A percentile compares a stretch with the other conserved stretches of the same genome.
Evolutionary conservation across 1,284 basidiomycete genomes (phyloP).

Genomic region (Cutaneotrichosporon mucoides): DNA sequence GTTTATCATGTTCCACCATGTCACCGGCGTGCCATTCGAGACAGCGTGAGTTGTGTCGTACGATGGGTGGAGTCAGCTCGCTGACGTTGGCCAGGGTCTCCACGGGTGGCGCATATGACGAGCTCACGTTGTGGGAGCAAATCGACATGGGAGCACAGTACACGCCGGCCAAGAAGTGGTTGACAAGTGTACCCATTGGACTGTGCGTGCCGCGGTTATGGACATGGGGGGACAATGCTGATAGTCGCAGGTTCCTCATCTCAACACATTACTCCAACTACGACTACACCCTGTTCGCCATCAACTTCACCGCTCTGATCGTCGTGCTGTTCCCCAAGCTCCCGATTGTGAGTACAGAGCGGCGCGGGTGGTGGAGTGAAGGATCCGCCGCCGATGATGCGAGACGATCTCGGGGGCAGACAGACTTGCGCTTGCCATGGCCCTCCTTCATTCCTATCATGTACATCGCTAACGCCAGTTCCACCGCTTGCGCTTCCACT

Average conservation of each 20-base stretch:
- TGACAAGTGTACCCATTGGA: slow-evolving; percentile 82
- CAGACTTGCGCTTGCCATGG: too few species aligned
- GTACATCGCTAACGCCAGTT: slow-evolving; percentile 39
- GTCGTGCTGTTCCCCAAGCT: slow-evolving; percentile 88
- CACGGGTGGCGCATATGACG: slow-evolving; percentile 90
- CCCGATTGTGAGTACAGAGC: slow-evolving; percentile 54
- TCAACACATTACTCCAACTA: slow-evolving; percentile 99
- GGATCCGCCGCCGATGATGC: neutral
- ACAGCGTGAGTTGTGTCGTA: slow-evolving; percentile 49
- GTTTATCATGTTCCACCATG: slow-evolving; percentile 98
- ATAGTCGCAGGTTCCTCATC: slow-evolving; percentile 70
- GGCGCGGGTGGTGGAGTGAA: neutral
- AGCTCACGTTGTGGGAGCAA: slow-evolving; percentile 98
- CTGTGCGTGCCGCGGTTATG: slow-evolving; percentile 60
- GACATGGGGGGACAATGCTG: neutral
- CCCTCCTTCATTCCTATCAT: too few species aligned
- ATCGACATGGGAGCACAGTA: slow-evolving; percentile 98
- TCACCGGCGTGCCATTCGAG: slow-evolving; percentile 95
- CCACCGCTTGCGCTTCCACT: slow-evolving; percentile 49
- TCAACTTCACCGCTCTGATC: slow-evolving; percentile 83
- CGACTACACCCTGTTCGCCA: slow-evolving; percentile 82
- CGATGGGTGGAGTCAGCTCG: neutral
- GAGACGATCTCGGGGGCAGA: neutral
- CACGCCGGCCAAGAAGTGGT: slow-evolving; percentile 97
- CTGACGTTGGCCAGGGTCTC: slow-evolving; percentile 29